Evolutionary conservation across 331 rosid species (phyloP).

Genomic region (Erythrophleum ivorense): DNA sequence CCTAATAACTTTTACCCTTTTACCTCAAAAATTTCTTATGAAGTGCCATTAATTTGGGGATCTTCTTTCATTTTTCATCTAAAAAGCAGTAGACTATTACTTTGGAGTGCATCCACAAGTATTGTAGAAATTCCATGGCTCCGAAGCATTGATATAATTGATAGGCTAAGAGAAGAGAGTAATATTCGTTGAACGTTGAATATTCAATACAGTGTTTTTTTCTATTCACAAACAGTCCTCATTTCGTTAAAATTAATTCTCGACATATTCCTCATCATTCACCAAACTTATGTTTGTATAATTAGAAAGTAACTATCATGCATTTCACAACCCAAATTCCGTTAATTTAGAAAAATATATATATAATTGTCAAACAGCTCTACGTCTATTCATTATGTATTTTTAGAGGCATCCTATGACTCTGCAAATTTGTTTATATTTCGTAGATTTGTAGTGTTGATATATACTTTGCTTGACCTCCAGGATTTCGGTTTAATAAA

Average conservation of each 20-base stretch:
- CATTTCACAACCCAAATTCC: not conserved
- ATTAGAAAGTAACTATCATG: not conserved
- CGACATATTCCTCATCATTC: not conserved
- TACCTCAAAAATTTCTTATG: not conserved
- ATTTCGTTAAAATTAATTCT: not conserved
- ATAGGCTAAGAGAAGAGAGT: not conserved
- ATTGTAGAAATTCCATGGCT: not conserved
- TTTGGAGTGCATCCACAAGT: not conserved
- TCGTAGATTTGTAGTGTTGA: not conserved
- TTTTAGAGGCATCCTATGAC: not conserved
- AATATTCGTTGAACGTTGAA: not conserved
- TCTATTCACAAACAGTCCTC: not conserved
- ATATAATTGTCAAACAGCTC: not conserved
- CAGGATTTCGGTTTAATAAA: not conserved
- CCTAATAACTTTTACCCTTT: not conserved
- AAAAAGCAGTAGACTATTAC: no score
- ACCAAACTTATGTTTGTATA: not conserved
- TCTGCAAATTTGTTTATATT: not conserved
- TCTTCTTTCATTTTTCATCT: no score
- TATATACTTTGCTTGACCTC: conserved; percentile 14
- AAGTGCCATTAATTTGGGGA: not conserved
- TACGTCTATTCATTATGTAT: not conserved
- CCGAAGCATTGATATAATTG: not conserved
- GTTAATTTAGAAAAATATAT: not conserved
- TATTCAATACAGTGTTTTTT: not conserved